phyloP scores from a whole-genome alignment of 768 basidiomycete genomes.

The Stropharia rugosoannulata region DNA sequence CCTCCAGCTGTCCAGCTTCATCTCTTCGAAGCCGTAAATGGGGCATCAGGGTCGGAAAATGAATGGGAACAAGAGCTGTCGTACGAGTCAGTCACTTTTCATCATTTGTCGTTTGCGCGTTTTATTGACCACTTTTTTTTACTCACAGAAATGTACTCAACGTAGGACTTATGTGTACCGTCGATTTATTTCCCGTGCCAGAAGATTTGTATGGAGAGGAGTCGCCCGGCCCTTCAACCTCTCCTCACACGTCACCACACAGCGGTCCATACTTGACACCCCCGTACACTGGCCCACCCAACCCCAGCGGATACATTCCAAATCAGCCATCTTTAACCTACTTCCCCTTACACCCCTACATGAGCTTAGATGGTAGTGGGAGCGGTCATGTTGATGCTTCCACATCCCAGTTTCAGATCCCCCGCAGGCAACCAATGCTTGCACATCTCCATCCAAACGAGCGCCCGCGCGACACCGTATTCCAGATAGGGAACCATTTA shows the following conservation, averaged over 20 bases:
- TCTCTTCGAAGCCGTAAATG: conserved; percentile 43
- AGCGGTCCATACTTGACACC: conserved; percentile 7
- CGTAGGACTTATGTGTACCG: conserved; percentile 67
- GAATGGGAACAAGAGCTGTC: conserved; percentile 48
- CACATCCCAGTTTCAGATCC: conserved; percentile 33
- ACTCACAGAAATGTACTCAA: conserved; percentile 47
- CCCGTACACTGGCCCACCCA: conserved; percentile 3
- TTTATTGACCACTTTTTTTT: not conserved
- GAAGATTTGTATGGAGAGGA: conserved; percentile 23
- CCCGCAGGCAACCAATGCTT: conserved; percentile 36
- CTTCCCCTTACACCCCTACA: conserved; percentile 38
- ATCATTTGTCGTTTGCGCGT: not conserved
- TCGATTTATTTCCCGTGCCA: conserved; percentile 68
- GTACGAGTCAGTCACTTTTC: conserved; percentile 41
- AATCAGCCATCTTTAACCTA: conserved; percentile 28
- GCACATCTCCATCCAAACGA: conserved; percentile 25
- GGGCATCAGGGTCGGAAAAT: conserved; percentile 20
- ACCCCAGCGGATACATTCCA: not conserved
- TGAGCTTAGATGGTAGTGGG: conserved; percentile 23
- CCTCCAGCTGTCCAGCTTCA: conserved; percentile 57
- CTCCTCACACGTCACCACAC: conserved; percentile 11
- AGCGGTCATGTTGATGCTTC: conserved; percentile 8
- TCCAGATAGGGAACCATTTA: conserved; percentile 31
- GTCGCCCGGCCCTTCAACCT: conserved; percentile 12
- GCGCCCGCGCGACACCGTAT: conserved; percentile 28